Percentiles rank a stretch among this genome's conserved stretches.
Evolutionary conservation across 164 flowering plant genomes (phyloP).

Genomic region (Chloranthus sessilifolius): DNA sequence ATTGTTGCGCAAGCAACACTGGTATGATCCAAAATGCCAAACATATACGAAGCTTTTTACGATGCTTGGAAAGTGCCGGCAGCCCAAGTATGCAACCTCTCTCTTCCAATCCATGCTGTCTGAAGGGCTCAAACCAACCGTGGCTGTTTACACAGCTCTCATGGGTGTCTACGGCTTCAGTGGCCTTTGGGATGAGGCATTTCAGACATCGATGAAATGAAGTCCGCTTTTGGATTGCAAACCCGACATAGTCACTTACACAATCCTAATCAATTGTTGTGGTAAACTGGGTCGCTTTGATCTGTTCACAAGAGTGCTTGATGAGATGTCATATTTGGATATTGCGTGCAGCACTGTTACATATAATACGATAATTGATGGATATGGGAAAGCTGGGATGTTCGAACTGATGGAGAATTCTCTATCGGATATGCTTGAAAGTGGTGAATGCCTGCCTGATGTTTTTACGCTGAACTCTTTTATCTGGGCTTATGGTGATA

Average conservation of each 20-base stretch:
- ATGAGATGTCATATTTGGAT: conserved; percentile 71
- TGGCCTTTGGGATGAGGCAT: conserved; percentile 61
- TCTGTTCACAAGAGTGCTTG: conserved; percentile 37
- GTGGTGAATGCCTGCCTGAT: conserved; percentile 58
- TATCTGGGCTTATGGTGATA: conserved; percentile 68
- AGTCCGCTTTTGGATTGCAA: conserved; percentile 60
- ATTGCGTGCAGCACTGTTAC: conserved; percentile 55
- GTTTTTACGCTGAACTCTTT: conserved; percentile 70
- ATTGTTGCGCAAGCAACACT: conserved; percentile 76
- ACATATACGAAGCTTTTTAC: conserved; percentile 73
- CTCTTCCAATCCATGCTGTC: conserved; percentile 63
- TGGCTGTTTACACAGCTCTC: conserved; percentile 84
- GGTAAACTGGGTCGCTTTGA: conserved; percentile 45
- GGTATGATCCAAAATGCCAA: conserved; percentile 78
- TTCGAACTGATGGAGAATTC: conserved; percentile 70
- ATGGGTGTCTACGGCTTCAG: conserved; percentile 69
- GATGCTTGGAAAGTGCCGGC: conserved; percentile 83
- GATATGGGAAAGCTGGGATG: conserved; percentile 85
- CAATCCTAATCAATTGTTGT: conserved; percentile 59
- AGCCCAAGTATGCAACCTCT: conserved; percentile 54
- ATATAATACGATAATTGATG: conserved; percentile 78
- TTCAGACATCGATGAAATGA: conserved; percentile 62
- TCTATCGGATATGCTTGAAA: conserved; percentile 59
- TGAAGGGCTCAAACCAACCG: conserved; percentile 65
- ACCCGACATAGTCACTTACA: conserved; percentile 74